Percentiles rank a stretch among this genome's conserved stretches.
Evolutionary conservation across 208 protist species (phyloP).

Genomic region (Leptomonas pyrrhocoris): DNA sequence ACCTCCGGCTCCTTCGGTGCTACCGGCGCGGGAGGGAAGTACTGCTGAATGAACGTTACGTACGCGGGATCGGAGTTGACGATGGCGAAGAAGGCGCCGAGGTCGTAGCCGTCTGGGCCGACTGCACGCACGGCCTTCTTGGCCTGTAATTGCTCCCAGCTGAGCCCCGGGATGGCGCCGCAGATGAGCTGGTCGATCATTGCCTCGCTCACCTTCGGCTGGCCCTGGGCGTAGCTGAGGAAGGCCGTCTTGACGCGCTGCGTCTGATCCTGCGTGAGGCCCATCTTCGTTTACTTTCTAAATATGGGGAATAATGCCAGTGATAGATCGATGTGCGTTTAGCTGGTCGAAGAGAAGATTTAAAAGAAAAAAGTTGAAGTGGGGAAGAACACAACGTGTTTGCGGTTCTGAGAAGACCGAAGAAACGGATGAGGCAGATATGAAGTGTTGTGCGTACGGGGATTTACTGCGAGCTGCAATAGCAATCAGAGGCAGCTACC

Average conservation of each 20-base stretch:
- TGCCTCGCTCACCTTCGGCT: constrained; percentile 70
- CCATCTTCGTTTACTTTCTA: too few relatives aligned
- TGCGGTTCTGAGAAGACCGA: too few relatives aligned
- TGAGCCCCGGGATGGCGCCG: constrained; percentile 78
- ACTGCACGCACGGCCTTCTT: constrained; percentile 63
- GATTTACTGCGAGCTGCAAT: too few relatives aligned
- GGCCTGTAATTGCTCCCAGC: constrained; percentile 85
- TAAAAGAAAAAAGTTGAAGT: too few relatives aligned
- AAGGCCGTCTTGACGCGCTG: constrained; percentile 91
- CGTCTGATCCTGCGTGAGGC: constrained; percentile 70
- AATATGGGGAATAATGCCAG: background rate
- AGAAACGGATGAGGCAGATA: too few relatives aligned
- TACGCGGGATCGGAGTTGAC: constrained; percentile 76
- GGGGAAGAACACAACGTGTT: too few relatives aligned
- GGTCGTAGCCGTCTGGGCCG: constrained; percentile 70
- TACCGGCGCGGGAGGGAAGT: constrained; percentile 78
- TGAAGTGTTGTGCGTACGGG: too few relatives aligned
- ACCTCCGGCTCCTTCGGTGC: constrained; percentile 74
- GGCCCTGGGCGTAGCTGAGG: constrained; percentile 84
- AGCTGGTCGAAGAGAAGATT: too few relatives aligned
- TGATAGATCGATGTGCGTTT: too few relatives aligned
- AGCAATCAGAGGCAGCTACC: too few relatives aligned
- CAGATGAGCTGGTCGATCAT: constrained; percentile 93
- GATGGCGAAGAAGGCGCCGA: constrained; percentile 79
- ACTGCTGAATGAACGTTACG: constrained; percentile 68